Evolutionary conservation across 139 green algal genomes (phyloP).

Genomic region (Chlorella sp.): DNA sequence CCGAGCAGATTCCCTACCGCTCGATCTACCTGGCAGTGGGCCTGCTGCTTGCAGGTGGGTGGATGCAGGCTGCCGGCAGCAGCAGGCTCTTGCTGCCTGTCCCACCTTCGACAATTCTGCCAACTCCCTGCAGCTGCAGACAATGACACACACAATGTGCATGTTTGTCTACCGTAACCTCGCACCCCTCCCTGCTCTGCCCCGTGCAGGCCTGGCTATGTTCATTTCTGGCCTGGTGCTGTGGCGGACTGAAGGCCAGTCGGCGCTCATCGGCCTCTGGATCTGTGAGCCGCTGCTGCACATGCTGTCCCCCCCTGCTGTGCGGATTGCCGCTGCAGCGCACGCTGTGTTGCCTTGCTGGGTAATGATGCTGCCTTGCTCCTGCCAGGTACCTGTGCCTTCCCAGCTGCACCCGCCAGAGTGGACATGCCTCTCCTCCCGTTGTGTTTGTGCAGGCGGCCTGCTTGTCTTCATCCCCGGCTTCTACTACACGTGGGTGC

Average conservation of each 20-base stretch:
- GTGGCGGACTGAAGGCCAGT: conserved; percentile 38
- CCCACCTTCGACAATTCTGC: too few species aligned
- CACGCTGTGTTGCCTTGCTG: too few species aligned
- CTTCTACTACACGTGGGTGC: conserved; percentile 42
- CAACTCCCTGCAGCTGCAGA: too few species aligned
- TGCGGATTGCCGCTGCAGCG: too few species aligned
- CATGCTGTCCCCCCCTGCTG: too few species aligned
- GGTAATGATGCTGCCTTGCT: too few species aligned
- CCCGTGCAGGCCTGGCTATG: conserved; percentile 40
- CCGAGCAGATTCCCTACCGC: conserved; percentile 3
- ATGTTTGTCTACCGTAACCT: too few species aligned
- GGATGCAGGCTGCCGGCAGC: not conserved
- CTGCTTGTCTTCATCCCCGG: conserved; percentile 51
- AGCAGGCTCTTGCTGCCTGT: too few species aligned
- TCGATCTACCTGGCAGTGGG: conserved; percentile 17
- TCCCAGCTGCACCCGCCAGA: too few species aligned
- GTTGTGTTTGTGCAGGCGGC: conserved; percentile 11
- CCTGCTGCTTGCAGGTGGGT: not conserved
- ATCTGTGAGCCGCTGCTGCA: conserved; percentile 1
- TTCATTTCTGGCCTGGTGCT: conserved; percentile 49
- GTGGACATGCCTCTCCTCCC: too few species aligned
- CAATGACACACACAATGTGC: too few species aligned
- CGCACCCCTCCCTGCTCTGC: not conserved
- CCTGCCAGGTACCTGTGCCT: too few species aligned
- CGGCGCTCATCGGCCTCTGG: conserved; percentile 45